Evolutionary conservation across 2,329 filamentous ascomycete species (phyloP).

Genomic region (Microsporum canis): DNA sequence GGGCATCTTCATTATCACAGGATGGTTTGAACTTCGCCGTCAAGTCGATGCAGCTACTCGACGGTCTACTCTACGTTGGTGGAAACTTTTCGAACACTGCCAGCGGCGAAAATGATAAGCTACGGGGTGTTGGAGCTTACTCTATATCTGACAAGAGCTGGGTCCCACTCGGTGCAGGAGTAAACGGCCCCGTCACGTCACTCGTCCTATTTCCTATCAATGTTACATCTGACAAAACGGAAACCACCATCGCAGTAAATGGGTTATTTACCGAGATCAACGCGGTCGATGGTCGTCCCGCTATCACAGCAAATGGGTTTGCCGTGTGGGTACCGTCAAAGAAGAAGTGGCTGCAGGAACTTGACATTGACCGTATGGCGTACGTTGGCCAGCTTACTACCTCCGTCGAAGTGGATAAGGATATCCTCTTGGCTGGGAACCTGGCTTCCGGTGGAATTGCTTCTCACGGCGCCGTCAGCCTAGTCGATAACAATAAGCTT

Average conservation of each 20-base stretch:
- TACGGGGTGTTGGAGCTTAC: conserved; percentile 69
- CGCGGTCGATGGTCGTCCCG: conserved; percentile 42
- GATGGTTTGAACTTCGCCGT: conserved; percentile 74
- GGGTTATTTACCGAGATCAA: conserved; percentile 67
- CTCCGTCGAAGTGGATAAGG: conserved; percentile 52
- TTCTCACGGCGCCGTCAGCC: conserved; percentile 59
- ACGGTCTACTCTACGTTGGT: conserved; percentile 61
- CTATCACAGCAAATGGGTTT: conserved; percentile 59
- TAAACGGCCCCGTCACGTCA: conserved; percentile 64
- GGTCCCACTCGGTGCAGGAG: conserved; percentile 70
- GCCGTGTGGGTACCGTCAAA: conserved; percentile 84
- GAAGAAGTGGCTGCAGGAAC: conserved; percentile 76
- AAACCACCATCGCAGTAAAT: conserved; percentile 66
- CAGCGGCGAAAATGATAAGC: conserved; percentile 47
- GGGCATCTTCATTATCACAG: conserved; percentile 50
- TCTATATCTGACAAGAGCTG: conserved; percentile 58
- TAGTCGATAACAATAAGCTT: conserved; percentile 37
- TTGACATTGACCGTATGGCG: conserved; percentile 51
- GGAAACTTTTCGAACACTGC: conserved; percentile 71
- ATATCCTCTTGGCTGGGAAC: conserved; percentile 66
- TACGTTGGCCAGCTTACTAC: conserved; percentile 64
- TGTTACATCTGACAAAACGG: conserved; percentile 54
- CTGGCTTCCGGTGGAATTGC: conserved; percentile 63
- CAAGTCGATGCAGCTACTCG: conserved; percentile 56
- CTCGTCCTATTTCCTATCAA: conserved; percentile 73